Percentiles rank a stretch among this genome's conserved stretches.
phyloP scores from a whole-genome alignment of 2,329 filamentous ascomycete genomes.

The Phoma sp. region DNA sequence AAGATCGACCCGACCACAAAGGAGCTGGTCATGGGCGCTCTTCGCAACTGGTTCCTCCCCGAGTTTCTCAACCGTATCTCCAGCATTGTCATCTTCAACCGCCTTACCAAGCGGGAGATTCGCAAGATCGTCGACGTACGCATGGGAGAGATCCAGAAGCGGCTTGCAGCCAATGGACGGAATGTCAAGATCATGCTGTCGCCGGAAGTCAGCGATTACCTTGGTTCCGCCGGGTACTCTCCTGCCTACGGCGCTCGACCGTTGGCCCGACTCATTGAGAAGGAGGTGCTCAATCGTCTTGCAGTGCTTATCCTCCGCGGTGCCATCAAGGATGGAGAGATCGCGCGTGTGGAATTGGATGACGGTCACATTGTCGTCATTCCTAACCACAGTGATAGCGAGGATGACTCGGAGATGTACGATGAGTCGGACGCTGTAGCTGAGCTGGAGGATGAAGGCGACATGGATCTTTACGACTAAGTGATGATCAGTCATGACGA shows the following conservation, averaged over 20 bases:
- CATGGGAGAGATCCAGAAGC: conserved; percentile 86
- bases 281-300: conserved; percentile 92
- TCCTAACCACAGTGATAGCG: conserved; percentile 77
- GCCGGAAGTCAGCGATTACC: conserved; percentile 87
- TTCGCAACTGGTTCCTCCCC: conserved; percentile 95
- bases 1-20: conserved; percentile 83
- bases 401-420: conserved; percentile 74
- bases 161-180: conserved; percentile 81
- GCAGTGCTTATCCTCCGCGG: conserved; percentile 90
- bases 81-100: conserved; percentile 97
- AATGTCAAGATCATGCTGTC: conserved; percentile 85
- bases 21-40: conserved; percentile 87
- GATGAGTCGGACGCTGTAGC: conserved; percentile 77
- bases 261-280: conserved; percentile 88
- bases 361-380: conserved; percentile 81
- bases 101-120: conserved; percentile 86
- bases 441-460: conserved; percentile 63
- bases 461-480: conserved; percentile 73
- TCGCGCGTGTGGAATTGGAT: conserved; percentile 76
- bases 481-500: not conserved
- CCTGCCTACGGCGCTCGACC: conserved; percentile 94
- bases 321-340: conserved; percentile 83
- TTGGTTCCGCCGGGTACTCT: conserved; percentile 89
- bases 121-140: conserved; percentile 94
- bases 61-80: conserved; percentile 99